Evolutionary conservation across 2,329 filamentous ascomycete genomes (phyloP).

Genomic region (Botryotinia narcissicola): DNA sequence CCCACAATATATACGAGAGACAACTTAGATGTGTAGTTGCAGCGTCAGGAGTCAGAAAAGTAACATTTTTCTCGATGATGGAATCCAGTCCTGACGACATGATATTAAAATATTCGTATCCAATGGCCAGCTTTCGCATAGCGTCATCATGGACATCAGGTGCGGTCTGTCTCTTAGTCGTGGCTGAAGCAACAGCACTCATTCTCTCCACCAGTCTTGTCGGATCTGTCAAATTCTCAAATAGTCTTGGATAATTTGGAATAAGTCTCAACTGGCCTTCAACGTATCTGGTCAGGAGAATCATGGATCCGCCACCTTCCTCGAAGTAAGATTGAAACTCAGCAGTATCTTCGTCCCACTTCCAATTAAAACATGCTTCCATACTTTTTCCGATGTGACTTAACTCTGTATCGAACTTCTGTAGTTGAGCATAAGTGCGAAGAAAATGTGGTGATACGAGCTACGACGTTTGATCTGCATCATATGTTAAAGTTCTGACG

Average conservation of each 20-base stretch:
- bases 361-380: slow-evolving; percentile 44
- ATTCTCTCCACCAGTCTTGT: slow-evolving; percentile 31
- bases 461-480: slow-evolving; percentile 39
- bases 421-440: slow-evolving; percentile 43
- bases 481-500: slow-evolving; percentile 38
- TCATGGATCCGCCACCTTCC: slow-evolving; percentile 44
- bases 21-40: slow-evolving; percentile 43
- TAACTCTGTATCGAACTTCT: slow-evolving; percentile 38
- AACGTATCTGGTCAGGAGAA: slow-evolving; percentile 45
- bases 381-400: slow-evolving; percentile 38
- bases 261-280: slow-evolving; percentile 43
- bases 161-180: slow-evolving; percentile 24
- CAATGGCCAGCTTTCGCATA: slow-evolving; percentile 42
- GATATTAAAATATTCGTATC: slow-evolving; percentile 45
- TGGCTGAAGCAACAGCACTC: slow-evolving; percentile 27
- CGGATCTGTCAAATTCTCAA: slow-evolving; percentile 35
- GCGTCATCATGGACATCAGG: slow-evolving; percentile 31
- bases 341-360: slow-evolving; percentile 36
- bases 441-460: slow-evolving; percentile 49
- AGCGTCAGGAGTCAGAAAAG: slow-evolving; percentile 49
- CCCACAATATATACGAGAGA: slow-evolving; percentile 47
- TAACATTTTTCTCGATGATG: slow-evolving; percentile 56
- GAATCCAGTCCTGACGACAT: slow-evolving; percentile 45
- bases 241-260: slow-evolving; percentile 47
- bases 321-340: slow-evolving; percentile 33